A percentile compares a stretch with the other conserved stretches of the same genome.
Evolutionary conservation across 1,284 basidiomycete genomes (phyloP).

Genomic region (Anthracocystis walkeri): DNA sequence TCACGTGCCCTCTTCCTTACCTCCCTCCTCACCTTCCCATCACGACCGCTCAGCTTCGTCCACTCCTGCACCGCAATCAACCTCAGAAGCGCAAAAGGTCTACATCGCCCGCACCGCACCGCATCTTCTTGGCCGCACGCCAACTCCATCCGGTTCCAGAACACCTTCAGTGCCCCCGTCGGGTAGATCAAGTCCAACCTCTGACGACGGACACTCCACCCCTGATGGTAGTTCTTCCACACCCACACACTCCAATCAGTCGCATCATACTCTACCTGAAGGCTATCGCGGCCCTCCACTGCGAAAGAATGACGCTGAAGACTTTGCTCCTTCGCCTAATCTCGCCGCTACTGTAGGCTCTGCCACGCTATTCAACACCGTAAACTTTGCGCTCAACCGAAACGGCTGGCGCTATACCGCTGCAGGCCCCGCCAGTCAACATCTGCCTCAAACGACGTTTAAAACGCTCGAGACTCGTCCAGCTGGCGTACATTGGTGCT

Average conservation of each 20-base stretch:
- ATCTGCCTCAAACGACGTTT: slow-evolving; percentile 59
- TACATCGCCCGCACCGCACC: slow-evolving; percentile 59
- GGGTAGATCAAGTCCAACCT: slow-evolving; percentile 36
- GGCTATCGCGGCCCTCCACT: slow-evolving; percentile 60
- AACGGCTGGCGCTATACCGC: slow-evolving; percentile 65
- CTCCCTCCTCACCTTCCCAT: slow-evolving; percentile 6
- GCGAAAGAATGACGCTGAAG: slow-evolving; percentile 54
- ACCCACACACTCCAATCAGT: slow-evolving; percentile 23
- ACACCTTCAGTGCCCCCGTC: slow-evolving; percentile 38
- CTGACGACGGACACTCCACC: slow-evolving; percentile 37
- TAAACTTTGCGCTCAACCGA: slow-evolving; percentile 62
- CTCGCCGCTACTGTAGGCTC: slow-evolving; percentile 39
- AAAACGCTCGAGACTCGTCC: slow-evolving; percentile 59
- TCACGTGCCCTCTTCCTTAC: slow-evolving; percentile 14
- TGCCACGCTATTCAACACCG: slow-evolving; percentile 37
- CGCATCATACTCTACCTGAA: slow-evolving; percentile 50
- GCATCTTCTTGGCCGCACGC: slow-evolving; percentile 43
- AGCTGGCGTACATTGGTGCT: slow-evolving; percentile 64
- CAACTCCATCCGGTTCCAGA: slow-evolving; percentile 24
- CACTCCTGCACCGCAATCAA: slow-evolving; percentile 25
- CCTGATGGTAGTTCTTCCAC: slow-evolving; percentile 24
- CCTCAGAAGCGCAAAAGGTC: slow-evolving; percentile 34
- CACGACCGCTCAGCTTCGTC: slow-evolving; percentile 28
- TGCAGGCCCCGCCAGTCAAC: slow-evolving; percentile 59
- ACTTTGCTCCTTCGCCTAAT: slow-evolving; percentile 51